phyloP scores from a whole-genome alignment of 495 filamentous ascomycete genomes.

The Astrocystis sublimbata region DNA sequence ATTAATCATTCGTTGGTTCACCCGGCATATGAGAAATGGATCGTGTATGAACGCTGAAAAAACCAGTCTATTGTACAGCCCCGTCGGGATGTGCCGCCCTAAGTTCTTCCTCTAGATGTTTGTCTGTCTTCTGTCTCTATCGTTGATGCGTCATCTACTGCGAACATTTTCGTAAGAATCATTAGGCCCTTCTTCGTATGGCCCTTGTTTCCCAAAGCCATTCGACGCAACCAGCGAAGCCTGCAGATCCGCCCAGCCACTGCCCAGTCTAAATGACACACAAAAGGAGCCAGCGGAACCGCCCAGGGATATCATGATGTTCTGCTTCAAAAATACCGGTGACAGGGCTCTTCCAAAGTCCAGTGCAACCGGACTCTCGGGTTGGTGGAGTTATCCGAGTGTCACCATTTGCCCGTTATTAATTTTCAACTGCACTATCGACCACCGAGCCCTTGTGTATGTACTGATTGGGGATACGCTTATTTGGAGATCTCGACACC shows the following conservation, averaged over 20 bases:
- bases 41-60: not conserved
- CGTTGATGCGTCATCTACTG: constrained; percentile 29
- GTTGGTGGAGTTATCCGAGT: not conserved
- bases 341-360: constrained; percentile 20
- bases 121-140: constrained; percentile 25
- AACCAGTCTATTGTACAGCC: constrained; percentile 36
- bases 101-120: constrained; percentile 33
- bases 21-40: too few relatives aligned
- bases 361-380: constrained; percentile 1
- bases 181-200: constrained; percentile 13
- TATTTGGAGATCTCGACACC: constrained; percentile 75
- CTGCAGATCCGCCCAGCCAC: constrained; percentile 29
- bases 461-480: constrained; percentile 14
- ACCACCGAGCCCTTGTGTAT: not conserved
- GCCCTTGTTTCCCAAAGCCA: constrained; percentile 15
- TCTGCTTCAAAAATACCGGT: constrained; percentile 21
- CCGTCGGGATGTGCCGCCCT: constrained; percentile 26
- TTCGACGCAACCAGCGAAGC: constrained; percentile 29
- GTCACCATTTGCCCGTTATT: constrained; percentile 25
- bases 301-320: constrained; percentile 20
- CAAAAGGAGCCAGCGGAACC: constrained; percentile 28
- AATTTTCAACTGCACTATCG: constrained; percentile 3
- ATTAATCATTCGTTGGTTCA: too few relatives aligned
- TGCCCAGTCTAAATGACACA: constrained; percentile 34
- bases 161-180: constrained; percentile 20